Evolutionary conservation across 768 basidiomycete genomes (phyloP).

Genomic region (Auricularia heimuer): DNA sequence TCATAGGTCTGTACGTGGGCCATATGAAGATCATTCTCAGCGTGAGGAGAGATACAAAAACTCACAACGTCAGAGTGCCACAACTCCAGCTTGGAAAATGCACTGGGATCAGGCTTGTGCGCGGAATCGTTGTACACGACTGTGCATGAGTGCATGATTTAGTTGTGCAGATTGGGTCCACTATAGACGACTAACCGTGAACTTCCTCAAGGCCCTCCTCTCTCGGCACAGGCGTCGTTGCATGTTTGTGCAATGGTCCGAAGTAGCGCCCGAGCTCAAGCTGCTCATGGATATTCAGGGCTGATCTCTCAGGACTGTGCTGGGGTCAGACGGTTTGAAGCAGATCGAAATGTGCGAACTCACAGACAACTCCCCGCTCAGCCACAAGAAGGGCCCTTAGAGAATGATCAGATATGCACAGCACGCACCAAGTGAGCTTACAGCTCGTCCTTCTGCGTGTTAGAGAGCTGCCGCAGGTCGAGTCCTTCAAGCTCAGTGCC

Average conservation of each 20-base stretch:
- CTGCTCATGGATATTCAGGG: slow-evolving; percentile 59
- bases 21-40: neutral
- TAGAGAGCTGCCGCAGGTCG: slow-evolving; percentile 59
- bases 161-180: neutral
- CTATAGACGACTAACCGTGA: slow-evolving; percentile 38
- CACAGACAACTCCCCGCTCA: slow-evolving; percentile 69
- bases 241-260: slow-evolving; percentile 73
- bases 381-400: slow-evolving; percentile 60
- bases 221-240: slow-evolving; percentile 65
- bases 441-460: slow-evolving; percentile 71
- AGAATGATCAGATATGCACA: neutral
- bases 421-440: slow-evolving; percentile 22
- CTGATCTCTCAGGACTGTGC: slow-evolving; percentile 64
- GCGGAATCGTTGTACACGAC: slow-evolving; percentile 65
- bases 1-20: slow-evolving; percentile 46
- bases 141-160: slow-evolving; percentile 14
- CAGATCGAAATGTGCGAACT: slow-evolving; percentile 17
- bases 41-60: neutral
- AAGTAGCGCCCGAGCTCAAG: slow-evolving; percentile 63
- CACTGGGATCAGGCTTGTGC: slow-evolving; percentile 42
- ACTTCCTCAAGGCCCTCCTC: slow-evolving; percentile 67
- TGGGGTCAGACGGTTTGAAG: neutral
- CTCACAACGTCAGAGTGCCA: slow-evolving; percentile 66
- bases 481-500: slow-evolving; percentile 68
- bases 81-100: slow-evolving; percentile 65